These are phyloP conservation scores for Arthromyces matolae DNA, from an alignment of 768 basidiomycete genomes.

Conservation along the genomic window DNA sequence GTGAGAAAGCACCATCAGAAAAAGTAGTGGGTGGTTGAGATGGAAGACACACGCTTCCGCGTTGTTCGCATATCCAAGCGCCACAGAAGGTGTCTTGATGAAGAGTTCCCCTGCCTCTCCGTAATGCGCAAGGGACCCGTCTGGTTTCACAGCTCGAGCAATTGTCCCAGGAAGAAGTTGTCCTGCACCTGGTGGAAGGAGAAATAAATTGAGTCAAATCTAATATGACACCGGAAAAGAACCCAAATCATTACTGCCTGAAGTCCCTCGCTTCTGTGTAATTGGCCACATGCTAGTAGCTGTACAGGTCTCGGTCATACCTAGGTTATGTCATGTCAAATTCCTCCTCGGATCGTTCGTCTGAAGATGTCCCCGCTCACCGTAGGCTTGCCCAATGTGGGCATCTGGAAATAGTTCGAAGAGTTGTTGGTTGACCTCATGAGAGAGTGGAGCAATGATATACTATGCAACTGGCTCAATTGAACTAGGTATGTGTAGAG, in stretches of 20 bases:
- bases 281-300: conserved; percentile 48
- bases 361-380: conserved; percentile 22
- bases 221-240: background rate
- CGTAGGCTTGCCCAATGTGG: conserved; percentile 57
- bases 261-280: conserved; percentile 43
- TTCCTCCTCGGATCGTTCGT: background rate
- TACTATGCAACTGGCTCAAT: conserved; percentile 18
- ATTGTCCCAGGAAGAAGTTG: conserved; percentile 51
- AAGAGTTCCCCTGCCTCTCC: conserved; percentile 61
- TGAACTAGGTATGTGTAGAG: background rate
- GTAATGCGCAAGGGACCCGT: conserved; percentile 52
- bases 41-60: conserved; percentile 50
- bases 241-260: conserved; percentile 38
- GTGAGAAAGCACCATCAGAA: background rate
- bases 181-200: conserved; percentile 54
- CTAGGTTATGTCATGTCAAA: conserved; percentile 29
- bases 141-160: conserved; percentile 51
- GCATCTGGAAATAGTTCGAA: conserved; percentile 48
- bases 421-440: conserved; percentile 48
- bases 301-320: conserved; percentile 65
- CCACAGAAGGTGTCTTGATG: conserved; percentile 49
- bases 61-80: conserved; percentile 57
- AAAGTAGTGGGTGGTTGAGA: background rate
- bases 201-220: background rate
- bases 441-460: conserved; percentile 58